Base-by-base conservation (phyloP, 345 rosid genomes). In the Punica granatum region DNA sequence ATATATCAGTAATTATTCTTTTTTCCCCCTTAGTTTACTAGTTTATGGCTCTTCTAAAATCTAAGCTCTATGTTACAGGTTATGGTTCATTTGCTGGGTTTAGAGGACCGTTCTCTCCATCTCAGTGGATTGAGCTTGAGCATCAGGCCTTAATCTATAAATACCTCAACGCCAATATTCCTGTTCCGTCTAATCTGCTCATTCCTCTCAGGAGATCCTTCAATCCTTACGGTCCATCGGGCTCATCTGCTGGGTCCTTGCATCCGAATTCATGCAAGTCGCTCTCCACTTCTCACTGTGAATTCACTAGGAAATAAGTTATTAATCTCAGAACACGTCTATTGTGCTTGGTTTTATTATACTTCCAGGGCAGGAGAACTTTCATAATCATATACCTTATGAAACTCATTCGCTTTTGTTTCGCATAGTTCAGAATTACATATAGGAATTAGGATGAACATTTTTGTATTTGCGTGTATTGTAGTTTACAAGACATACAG, bases 141-240 rank as follows among this genome's bases (percentile, higher is more conserved):
- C 96, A 90, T 72, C 98, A 93, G 76, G 96, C 97, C 21, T 81
- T 90, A 89, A 90, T 93, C 87, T 90, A 83, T 79, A 90, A 89
- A 72, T 87, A 89, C 75, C 80, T 93, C 43, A 78, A 83, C 61
- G 85, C 96, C 33, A 89, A 89, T 74, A 83, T 83, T 13, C 96
- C 96, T 69, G 78, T 93, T 48, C 98, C 98, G 5, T 79, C 93
- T 70, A 79, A 75, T 69, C 84, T 93, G 43, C 92, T 93, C 60
- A 68, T 82, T 63, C 90, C 98, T 67, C 83, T 88, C 61, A 84
- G 81, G 79, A 93, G 86, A 81, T 86, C 94, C 19, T 75, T 85
- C 64, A 87, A 83, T 65, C 78, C 89, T 70, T 77, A 78, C 67
- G 80, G 77, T 15, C 75, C 82, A 49, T 79, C 86, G 68, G 37